Evolutionary conservation across 208 protist genomes (phyloP).

Genomic region (Vickermania spadyakhi): DNA sequence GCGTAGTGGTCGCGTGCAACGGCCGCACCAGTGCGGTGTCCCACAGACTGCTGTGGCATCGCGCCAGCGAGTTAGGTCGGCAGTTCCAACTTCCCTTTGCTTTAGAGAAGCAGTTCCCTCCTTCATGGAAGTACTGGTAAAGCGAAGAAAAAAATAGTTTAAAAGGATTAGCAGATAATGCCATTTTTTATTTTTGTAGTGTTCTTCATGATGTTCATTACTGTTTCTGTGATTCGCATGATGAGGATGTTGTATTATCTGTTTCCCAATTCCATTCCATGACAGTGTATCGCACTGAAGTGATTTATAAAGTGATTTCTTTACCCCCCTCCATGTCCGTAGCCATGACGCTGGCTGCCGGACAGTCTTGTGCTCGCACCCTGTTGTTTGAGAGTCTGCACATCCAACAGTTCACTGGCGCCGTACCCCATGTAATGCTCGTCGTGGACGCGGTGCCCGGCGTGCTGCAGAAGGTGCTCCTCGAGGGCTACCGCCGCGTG

Average conservation of each 20-base stretch:
- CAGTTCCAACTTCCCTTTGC: slow-evolving; percentile 64
- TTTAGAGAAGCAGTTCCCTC: slow-evolving; percentile 54
- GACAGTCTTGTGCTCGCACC: slow-evolving; percentile 45
- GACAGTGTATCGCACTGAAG: too few relatives aligned
- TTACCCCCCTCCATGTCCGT: background rate
- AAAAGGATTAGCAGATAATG: too few relatives aligned
- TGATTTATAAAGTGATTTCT: too few relatives aligned
- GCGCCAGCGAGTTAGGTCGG: slow-evolving; percentile 38
- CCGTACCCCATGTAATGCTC: slow-evolving; percentile 67
- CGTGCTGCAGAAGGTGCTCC: slow-evolving; percentile 51
- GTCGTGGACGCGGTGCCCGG: slow-evolving; percentile 60
- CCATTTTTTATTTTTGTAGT: too few relatives aligned
- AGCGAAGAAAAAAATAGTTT: background rate
- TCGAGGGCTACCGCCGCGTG: slow-evolving; percentile 50
- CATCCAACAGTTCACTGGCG: slow-evolving; percentile 50
- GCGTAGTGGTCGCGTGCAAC: slow-evolving; percentile 57
- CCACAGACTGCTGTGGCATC: slow-evolving; percentile 45
- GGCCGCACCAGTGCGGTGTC: slow-evolving; percentile 16
- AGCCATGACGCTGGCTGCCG: slow-evolving; percentile 39
- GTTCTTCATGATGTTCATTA: too few relatives aligned
- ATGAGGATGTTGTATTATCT: too few relatives aligned
- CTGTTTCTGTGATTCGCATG: too few relatives aligned
- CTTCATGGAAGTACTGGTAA: slow-evolving; percentile 80
- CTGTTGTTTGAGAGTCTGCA: slow-evolving; percentile 71
- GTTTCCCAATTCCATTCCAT: too few relatives aligned